These are phyloP conservation scores for Cyclostephanos tholiformis DNA, from an alignment of 108 stramenopile species.

Conservation along the genomic window DNA sequence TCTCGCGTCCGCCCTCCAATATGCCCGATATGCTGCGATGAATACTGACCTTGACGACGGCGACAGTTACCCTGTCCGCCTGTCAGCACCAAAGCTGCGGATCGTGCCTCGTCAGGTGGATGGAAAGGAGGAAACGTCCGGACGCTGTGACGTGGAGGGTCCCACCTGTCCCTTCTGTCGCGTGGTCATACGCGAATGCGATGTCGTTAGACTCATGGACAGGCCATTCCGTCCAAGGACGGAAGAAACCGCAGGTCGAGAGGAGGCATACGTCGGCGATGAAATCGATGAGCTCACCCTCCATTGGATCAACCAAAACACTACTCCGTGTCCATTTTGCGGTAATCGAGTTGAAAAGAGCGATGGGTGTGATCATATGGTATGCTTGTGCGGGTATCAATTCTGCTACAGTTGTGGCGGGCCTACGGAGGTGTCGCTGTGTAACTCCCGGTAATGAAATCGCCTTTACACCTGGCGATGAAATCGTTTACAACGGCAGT, in stretches of 20 bases:
- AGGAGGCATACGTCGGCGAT: neutral
- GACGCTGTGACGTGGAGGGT: neutral
- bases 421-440: too few relatives aligned
- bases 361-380: too few relatives aligned
- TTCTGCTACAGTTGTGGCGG: too few relatives aligned
- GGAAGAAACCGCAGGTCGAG: neutral
- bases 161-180: conserved; percentile 25
- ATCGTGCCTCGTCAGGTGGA: conserved; percentile 23
- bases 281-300: too few relatives aligned
- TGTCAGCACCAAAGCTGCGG: conserved; percentile 21
- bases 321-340: neutral
- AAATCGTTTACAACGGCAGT: too few relatives aligned
- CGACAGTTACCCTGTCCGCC: neutral
- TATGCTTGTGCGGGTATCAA: too few relatives aligned
- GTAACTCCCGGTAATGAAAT: too few relatives aligned
- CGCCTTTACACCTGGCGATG: too few relatives aligned
- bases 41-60: neutral
- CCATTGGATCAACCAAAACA: neutral
- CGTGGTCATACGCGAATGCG: conserved; percentile 1
- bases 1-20: too few relatives aligned
- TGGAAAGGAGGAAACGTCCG: conserved; percentile 25
- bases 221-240: conserved; percentile 10
- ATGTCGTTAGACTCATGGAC: conserved; percentile 5
- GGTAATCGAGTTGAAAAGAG: neutral
- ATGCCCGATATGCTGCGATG: too few relatives aligned